These are phyloP conservation scores for Botrytis hyacinthi DNA, from an alignment of 2,329 filamentous ascomycete species.

Conservation along the genomic window DNA sequence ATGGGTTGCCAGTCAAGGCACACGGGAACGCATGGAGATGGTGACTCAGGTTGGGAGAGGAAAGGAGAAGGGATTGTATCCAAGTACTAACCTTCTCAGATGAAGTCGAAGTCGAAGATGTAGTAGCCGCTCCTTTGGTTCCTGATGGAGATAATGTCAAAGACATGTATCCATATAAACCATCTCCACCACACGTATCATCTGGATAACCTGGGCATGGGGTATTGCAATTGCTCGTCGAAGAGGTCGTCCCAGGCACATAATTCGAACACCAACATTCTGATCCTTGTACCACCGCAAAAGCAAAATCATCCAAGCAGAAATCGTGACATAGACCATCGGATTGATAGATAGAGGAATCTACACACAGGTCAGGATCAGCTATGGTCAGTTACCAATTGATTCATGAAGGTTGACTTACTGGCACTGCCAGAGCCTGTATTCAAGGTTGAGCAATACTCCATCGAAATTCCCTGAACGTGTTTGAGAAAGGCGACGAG, in stretches of 20 bases:
- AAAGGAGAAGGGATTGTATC: not conserved
- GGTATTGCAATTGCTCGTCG: conserved; percentile 49
- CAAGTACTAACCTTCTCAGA: conserved; percentile 31
- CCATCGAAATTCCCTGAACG: conserved; percentile 24
- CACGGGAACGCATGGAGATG: conserved; percentile 12
- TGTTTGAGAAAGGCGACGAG: conserved; percentile 23
- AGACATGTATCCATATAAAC: conserved; percentile 64
- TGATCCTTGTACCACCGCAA: conserved; percentile 63
- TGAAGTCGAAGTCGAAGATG: conserved; percentile 24
- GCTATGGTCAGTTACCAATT: not conserved
- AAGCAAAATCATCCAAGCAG: conserved; percentile 60
- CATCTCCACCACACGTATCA: conserved; percentile 64
- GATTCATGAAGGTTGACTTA: conserved; percentile 38
- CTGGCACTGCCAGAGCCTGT: conserved; percentile 45
- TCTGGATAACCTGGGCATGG: conserved; percentile 66
- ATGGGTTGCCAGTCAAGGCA: conserved; percentile 35
- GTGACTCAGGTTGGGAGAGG: conserved; percentile 4
- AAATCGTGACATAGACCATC: conserved; percentile 65
- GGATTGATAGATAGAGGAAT: conserved; percentile 60
- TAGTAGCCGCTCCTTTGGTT: conserved; percentile 42
- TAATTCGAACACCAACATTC: conserved; percentile 76
- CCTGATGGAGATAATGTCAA: conserved; percentile 55
- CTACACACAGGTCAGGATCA: conserved; percentile 40
- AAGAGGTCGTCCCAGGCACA: conserved; percentile 50
- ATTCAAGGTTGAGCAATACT: conserved; percentile 49